Evolutionary conservation across 495 filamentous ascomycete species (phyloP).

Genomic region (Apodospora peruviana): DNA sequence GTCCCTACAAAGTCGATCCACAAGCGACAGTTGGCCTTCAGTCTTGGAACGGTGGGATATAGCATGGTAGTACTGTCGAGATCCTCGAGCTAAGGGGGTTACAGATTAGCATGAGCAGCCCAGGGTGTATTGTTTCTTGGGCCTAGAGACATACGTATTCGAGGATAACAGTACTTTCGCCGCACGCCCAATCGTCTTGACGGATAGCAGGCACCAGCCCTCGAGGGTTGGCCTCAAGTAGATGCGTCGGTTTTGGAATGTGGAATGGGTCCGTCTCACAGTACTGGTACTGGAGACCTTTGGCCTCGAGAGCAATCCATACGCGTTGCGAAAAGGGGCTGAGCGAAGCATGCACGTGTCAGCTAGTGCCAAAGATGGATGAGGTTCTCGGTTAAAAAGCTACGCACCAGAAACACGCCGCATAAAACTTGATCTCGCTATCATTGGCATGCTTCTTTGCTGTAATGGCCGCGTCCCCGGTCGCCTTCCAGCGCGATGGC

Average conservation of each 20-base stretch:
- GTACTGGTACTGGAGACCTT: constrained; percentile 81
- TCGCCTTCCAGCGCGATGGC: constrained; percentile 64
- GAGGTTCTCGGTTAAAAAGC: not conserved
- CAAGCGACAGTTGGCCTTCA: constrained; percentile 71
- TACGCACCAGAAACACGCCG: constrained; percentile 83
- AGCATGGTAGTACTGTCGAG: constrained; percentile 55
- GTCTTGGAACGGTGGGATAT: constrained; percentile 61
- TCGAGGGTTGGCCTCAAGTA: constrained; percentile 83
- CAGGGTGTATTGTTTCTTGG: not conserved
- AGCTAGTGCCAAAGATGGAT: constrained; percentile 1
- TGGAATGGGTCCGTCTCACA: constrained; percentile 86
- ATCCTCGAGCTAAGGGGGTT: constrained; percentile 64
- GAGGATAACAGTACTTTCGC: constrained; percentile 81
- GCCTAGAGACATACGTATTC: constrained; percentile 68
- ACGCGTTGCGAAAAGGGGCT: constrained; percentile 81
- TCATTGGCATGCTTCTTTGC: constrained; percentile 66
- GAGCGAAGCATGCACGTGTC: not conserved
- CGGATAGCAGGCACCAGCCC: constrained; percentile 80
- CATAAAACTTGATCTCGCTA: constrained; percentile 73
- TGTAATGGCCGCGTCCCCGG: constrained; percentile 70
- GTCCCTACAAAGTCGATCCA: constrained; percentile 80
- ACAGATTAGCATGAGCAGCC: not conserved
- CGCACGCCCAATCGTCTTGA: constrained; percentile 81
- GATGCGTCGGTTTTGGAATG: constrained; percentile 59
- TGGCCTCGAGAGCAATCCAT: constrained; percentile 92